These are phyloP conservation scores for Ceratocystis cacaofunesta DNA, from an alignment of 2,329 filamentous ascomycete genomes.

Conservation along the genomic window DNA sequence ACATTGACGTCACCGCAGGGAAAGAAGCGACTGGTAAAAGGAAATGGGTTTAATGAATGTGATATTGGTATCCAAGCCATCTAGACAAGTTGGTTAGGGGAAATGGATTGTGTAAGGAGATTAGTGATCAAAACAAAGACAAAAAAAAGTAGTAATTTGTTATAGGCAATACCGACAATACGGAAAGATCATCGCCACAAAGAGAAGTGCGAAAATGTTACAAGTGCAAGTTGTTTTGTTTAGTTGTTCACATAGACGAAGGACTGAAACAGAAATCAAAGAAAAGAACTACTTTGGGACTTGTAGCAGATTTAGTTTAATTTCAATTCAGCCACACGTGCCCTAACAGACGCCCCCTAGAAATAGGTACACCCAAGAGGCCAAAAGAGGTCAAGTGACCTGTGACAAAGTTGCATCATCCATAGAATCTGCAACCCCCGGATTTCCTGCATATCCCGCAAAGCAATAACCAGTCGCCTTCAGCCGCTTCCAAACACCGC, in stretches of 20 bases:
- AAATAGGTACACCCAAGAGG: neutral
- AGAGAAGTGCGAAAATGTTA: neutral
- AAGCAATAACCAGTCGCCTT: neutral
- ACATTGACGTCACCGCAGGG: neutral
- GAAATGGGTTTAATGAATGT: neutral
- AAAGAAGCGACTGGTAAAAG: neutral
- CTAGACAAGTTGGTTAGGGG: neutral
- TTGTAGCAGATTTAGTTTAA: neutral
- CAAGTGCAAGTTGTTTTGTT: neutral
- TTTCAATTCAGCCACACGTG: neutral
- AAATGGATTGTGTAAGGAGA: neutral
- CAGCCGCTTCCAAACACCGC: constrained; percentile 37
- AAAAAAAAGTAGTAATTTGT: neutral
- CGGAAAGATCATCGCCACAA: neutral
- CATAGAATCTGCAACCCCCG: neutral
- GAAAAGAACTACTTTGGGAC: neutral
- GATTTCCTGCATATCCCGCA: neutral
- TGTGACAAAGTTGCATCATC: neutral
- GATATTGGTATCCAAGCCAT: constrained; percentile 1
- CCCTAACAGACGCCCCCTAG: neutral
- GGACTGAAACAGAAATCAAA: neutral
- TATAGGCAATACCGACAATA: neutral
- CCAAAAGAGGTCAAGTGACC: neutral
- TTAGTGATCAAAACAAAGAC: neutral
- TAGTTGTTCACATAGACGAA: neutral